Percentiles rank a stretch among this genome's conserved stretches.
phyloP scores from a whole-genome alignment of 441 rosid genomes.

The Monsonia emarginata region DNA sequence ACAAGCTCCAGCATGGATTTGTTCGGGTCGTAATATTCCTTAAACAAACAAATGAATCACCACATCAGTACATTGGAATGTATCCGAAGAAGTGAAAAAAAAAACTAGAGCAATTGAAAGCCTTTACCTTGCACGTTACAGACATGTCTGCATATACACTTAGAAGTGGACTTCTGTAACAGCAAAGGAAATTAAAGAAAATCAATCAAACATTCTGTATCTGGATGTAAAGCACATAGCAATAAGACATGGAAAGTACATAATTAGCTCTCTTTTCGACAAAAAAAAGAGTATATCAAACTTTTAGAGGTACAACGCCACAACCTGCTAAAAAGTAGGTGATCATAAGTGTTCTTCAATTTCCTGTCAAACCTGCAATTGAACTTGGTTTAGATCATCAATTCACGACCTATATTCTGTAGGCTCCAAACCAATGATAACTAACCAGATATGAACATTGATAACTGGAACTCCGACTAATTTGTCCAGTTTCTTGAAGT shows the following conservation, averaged over 20 bases:
- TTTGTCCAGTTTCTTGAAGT: slow-evolving; percentile 78
- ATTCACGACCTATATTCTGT: background rate
- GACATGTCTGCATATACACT: slow-evolving; percentile 98
- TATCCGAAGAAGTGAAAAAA: background rate
- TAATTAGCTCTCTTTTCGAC: background rate
- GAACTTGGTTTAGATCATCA: background rate
- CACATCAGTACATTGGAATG: background rate
- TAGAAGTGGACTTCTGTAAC: slow-evolving; percentile 74
- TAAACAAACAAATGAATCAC: slow-evolving; percentile 10
- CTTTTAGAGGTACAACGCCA: no score
- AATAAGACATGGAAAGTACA: background rate
- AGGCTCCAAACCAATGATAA: slow-evolving; percentile 16
- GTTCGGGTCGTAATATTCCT: slow-evolving; percentile 83
- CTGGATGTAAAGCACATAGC: background rate
- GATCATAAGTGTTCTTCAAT: slow-evolving; percentile 74
- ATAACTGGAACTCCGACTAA: slow-evolving; percentile 93
- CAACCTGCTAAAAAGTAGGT: slow-evolving; percentile 90
- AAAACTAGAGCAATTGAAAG: background rate
- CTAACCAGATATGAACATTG: slow-evolving; percentile 88
- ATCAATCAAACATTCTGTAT: background rate
- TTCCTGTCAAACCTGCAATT: slow-evolving; percentile 82
- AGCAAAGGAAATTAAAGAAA: background rate
- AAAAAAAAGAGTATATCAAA: no score
- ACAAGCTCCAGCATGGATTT: slow-evolving; percentile 90
- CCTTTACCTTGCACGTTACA: slow-evolving; percentile 73